Evolutionary conservation across 2,329 filamentous ascomycete genomes (phyloP).

Genomic region (Paecilomyces formosus): DNA sequence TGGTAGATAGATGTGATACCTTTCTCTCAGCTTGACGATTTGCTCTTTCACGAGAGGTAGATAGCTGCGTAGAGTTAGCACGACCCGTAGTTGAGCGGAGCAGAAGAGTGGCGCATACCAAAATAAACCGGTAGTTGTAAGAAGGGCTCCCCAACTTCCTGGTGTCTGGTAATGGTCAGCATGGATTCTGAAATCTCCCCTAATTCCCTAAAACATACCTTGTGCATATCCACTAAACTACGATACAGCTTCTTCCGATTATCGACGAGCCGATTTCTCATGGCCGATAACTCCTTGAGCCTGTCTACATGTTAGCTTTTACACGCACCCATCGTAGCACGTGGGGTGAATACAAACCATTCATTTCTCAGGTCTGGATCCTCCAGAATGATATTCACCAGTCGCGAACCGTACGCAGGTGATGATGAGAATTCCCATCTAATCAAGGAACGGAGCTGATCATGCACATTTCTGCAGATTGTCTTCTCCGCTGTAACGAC

Average conservation of each 20-base stretch:
- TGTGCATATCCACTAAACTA: background rate
- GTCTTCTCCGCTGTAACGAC: conserved; percentile 47
- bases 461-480: background rate
- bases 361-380: background rate
- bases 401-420: background rate
- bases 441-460: background rate
- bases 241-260: background rate
- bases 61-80: background rate
- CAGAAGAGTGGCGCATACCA: background rate
- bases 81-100: background rate
- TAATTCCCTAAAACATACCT: background rate
- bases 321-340: background rate
- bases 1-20: background rate
- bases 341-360: background rate
- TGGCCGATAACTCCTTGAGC: background rate
- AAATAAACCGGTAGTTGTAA: background rate
- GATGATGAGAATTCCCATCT: background rate
- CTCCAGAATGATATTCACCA: background rate
- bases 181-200: background rate
- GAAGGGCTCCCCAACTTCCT: background rate
- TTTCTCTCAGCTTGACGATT: background rate
- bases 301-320: background rate
- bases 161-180: background rate
- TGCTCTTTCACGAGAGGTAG: background rate
- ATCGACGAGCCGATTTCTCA: background rate